Conservation (phyloP, 768 basidiomycete genomes). For the Russula abietina region DNA sequence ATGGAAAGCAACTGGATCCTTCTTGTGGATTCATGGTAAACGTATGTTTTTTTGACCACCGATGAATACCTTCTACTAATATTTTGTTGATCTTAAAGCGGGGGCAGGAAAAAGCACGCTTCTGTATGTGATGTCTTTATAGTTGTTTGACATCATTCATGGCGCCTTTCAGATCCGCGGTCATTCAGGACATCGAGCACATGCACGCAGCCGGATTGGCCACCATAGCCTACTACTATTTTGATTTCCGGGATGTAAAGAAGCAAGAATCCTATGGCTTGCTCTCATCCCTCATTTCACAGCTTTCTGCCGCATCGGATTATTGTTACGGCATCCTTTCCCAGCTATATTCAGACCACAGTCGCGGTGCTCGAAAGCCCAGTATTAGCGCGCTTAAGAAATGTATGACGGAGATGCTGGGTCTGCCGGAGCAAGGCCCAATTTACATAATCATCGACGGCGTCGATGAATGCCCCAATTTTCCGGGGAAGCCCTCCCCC, state of each 20-base stretch:
- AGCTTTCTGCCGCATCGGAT: background rate
- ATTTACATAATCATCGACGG: background rate
- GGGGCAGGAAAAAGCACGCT: slow-evolving; percentile 6
- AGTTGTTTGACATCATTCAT: background rate
- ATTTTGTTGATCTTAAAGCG: background rate
- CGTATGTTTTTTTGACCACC: background rate
- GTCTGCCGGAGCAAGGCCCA: background rate
- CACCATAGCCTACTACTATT: background rate
- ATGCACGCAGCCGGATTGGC: background rate
- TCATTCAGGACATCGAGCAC: slow-evolving; percentile 1
- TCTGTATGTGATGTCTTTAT: background rate
- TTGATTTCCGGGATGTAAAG: background rate
- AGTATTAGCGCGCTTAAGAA: background rate
- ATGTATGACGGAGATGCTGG: slow-evolving; percentile 1
- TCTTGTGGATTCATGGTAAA: background rate
- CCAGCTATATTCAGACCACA: background rate
- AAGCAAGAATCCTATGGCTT: background rate
- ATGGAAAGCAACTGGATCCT: background rate
- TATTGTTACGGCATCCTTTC: background rate
- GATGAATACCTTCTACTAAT: accelerated
- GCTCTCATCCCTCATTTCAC: background rate
- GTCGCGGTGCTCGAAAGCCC: background rate
- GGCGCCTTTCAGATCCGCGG: background rate
- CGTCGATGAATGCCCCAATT: background rate
- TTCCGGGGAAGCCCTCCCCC: background rate